Conservation (phyloP, 2,329 filamentous ascomycete genomes). For the Didymellaceae sp. region DNA sequence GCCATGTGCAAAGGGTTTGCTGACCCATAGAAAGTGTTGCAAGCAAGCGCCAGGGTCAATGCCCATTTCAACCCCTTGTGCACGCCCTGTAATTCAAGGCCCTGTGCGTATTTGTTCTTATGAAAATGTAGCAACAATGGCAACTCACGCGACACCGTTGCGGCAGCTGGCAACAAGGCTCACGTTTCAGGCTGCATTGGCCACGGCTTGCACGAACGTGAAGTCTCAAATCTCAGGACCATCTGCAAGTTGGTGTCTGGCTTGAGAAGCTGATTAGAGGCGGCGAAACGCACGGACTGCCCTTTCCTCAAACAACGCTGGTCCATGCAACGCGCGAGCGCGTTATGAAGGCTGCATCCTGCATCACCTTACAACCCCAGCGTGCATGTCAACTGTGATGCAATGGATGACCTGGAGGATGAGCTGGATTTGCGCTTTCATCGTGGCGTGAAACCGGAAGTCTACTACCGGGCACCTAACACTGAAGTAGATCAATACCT, state of each 20-base stretch:
- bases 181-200: slow-evolving; percentile 3
- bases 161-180: background rate
- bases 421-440: slow-evolving; percentile 42
- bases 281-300: too few species aligned
- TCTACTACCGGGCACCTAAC: slow-evolving; percentile 42
- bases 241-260: background rate
- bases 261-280: background rate
- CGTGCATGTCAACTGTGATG: slow-evolving; percentile 2
- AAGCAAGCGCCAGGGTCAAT: background rate
- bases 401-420: slow-evolving; percentile 42
- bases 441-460: slow-evolving; percentile 36
- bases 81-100: slow-evolving; percentile 1
- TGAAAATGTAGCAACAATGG: slow-evolving; percentile 5
- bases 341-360: slow-evolving; percentile 11
- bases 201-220: background rate
- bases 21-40: slow-evolving; percentile 6
- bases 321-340: slow-evolving; percentile 4
- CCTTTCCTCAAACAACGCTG: slow-evolving; percentile 7
- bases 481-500: slow-evolving; percentile 30
- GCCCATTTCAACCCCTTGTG: slow-evolving; percentile 4
- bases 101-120: slow-evolving; percentile 10
- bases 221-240: background rate
- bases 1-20: background rate
- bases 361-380: slow-evolving; percentile 3
- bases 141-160: slow-evolving; percentile 11